phyloP scores from a whole-genome alignment of 768 basidiomycete genomes.

The Rhodotorula diobovata region DNA sequence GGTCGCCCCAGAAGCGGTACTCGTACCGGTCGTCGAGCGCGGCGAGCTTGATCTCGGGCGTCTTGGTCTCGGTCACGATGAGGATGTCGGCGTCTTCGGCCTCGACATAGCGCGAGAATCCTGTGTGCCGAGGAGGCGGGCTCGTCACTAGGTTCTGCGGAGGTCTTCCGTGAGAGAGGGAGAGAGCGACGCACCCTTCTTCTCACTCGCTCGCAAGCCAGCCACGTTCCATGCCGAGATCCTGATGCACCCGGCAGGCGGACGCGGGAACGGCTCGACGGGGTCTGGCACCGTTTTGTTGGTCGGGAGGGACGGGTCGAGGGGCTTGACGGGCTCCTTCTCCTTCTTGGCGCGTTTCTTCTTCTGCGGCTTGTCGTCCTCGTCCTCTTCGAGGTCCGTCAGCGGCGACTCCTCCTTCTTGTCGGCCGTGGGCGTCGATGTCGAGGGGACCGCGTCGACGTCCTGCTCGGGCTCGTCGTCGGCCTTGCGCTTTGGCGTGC shows the following conservation, averaged over 20 bases:
- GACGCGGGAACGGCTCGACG: conserved; percentile 23
- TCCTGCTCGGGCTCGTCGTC: background rate
- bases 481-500: conserved; percentile 13
- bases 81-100: conserved; percentile 82
- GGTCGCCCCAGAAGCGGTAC: conserved; percentile 43
- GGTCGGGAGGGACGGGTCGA: conserved; percentile 35
- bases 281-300: conserved; percentile 39
- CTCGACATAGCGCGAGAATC: conserved; percentile 74
- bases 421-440: background rate
- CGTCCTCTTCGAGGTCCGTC: background rate
- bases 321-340: conserved; percentile 40
- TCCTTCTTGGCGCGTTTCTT: conserved; percentile 33
- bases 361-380: conserved; percentile 19
- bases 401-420: conserved; percentile 10
- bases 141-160: background rate
- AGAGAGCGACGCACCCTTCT: conserved; percentile 57
- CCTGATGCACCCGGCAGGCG: conserved; percentile 44
- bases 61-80: conserved; percentile 79
- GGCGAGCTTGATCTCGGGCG: conserved; percentile 48
- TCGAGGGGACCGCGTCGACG: background rate
- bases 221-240: conserved; percentile 76
- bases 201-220: conserved; percentile 67
- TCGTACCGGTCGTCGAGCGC: conserved; percentile 28
- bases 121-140: conserved; percentile 41
- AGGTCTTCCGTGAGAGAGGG: background rate